Percentiles rank a stretch among this genome's conserved stretches.
Conservation (phyloP, 2,329 filamentous ascomycete genomes). For the Helminthosporium solani region DNA sequence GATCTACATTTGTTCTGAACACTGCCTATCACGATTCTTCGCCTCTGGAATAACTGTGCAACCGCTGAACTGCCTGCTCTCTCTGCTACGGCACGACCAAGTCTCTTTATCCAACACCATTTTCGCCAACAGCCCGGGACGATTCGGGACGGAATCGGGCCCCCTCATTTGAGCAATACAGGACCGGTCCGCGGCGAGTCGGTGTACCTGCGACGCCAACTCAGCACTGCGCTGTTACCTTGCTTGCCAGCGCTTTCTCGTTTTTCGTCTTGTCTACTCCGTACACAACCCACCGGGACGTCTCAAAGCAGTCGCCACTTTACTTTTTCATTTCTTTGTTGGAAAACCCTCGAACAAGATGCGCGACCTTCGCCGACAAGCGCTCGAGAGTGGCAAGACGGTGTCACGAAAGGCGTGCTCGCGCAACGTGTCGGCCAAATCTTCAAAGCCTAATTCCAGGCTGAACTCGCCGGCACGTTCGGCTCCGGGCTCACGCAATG, state of each 20-base stretch:
- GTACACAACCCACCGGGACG: too few species aligned
- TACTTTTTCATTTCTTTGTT: neutral
- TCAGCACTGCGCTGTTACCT: constrained; percentile 7
- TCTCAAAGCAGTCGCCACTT: constrained; percentile 1
- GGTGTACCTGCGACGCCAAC: constrained; percentile 10
- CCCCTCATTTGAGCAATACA: too few species aligned
- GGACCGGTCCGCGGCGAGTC: too few species aligned
- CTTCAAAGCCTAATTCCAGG: constrained; percentile 60
- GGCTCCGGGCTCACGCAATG: constrained; percentile 47
- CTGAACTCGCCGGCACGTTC: constrained; percentile 61
- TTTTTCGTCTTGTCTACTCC: constrained; percentile 12
- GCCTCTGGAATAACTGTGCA: constrained; percentile 34
- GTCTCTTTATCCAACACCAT: constrained; percentile 11
- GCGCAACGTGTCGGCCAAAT: constrained; percentile 56
- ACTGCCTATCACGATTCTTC: constrained; percentile 33
- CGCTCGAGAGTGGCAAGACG: constrained; percentile 71
- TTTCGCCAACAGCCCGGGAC: constrained; percentile 28
- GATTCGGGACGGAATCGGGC: constrained; percentile 4
- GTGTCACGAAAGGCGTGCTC: constrained; percentile 67
- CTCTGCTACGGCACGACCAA: neutral
- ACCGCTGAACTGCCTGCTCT: neutral
- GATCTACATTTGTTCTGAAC: constrained; percentile 24
- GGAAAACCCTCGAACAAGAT: constrained; percentile 43
- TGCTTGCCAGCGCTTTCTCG: constrained; percentile 3
- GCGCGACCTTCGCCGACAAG: constrained; percentile 66